Evolutionary conservation across 164 flowering plant species (phyloP).

Genomic region (Vitis rupestris): DNA sequence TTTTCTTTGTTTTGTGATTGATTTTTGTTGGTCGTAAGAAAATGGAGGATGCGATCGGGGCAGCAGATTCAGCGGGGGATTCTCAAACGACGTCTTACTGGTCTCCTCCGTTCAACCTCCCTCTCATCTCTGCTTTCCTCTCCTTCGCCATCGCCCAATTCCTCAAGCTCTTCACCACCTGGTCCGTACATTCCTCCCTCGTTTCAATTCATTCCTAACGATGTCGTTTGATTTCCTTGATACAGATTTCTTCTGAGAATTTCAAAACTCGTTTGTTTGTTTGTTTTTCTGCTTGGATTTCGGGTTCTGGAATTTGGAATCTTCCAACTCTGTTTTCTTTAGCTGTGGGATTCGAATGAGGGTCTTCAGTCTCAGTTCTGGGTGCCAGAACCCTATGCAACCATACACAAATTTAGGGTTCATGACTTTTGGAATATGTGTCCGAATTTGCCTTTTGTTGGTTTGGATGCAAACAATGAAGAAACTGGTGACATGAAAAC

Average conservation of each 20-base stretch:
- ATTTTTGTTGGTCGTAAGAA: not conserved
- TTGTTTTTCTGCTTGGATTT: not conserved
- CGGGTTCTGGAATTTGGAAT: too few relatives aligned
- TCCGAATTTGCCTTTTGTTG: too few relatives aligned
- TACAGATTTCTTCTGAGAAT: too few relatives aligned
- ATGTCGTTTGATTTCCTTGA: not conserved
- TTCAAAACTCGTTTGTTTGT: not conserved
- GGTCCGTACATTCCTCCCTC: constrained; percentile 27
- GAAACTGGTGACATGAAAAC: too few relatives aligned
- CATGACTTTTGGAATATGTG: too few relatives aligned
- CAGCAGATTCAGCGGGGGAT: constrained; percentile 20
- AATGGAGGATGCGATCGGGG: constrained; percentile 36
- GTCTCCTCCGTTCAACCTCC: constrained; percentile 32
- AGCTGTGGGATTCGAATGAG: too few relatives aligned
- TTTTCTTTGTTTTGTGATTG: too few relatives aligned
- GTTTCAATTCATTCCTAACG: not conserved
- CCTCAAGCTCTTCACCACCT: constrained; percentile 56
- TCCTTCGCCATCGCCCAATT: constrained; percentile 61
- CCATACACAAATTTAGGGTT: too few relatives aligned
- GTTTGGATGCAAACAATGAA: too few relatives aligned
- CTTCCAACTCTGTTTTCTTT: too few relatives aligned
- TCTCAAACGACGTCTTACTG: constrained; percentile 14
- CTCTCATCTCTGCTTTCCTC: constrained; percentile 55
- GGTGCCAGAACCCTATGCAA: too few relatives aligned
- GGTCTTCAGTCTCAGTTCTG: too few relatives aligned